phyloP scores from a whole-genome alignment of 495 filamentous ascomycete genomes.

The Trichoderma asperelloides region DNA sequence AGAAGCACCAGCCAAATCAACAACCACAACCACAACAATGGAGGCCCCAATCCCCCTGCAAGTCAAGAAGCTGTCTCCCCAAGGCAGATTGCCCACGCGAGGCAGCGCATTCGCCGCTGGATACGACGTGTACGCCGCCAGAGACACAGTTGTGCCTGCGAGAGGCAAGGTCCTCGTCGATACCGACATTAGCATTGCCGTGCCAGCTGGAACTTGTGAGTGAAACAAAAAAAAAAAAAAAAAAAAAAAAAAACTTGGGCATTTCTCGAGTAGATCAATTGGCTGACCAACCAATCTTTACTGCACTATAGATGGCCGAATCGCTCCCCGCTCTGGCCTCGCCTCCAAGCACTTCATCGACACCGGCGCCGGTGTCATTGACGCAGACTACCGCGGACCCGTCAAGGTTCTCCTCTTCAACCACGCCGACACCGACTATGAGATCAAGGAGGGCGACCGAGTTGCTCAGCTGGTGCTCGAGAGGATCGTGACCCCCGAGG shows the following conservation, averaged over 20 bases:
- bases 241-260: not conserved
- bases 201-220: conserved; percentile 80
- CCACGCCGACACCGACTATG: conserved; percentile 73
- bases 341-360: conserved; percentile 92
- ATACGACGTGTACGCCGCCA: conserved; percentile 78
- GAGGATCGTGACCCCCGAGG: conserved; percentile 85
- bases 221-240: conserved; percentile 11
- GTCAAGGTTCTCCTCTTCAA: conserved; percentile 95
- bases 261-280: not conserved
- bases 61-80: conserved; percentile 74
- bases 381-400: conserved; percentile 91
- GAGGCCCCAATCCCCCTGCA: conserved; percentile 50
- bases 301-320: conserved; percentile 62
- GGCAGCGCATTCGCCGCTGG: conserved; percentile 86
- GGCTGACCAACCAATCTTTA: conserved; percentile 6
- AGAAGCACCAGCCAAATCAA: conserved; percentile 25
- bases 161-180: conserved; percentile 80
- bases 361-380: conserved; percentile 90
- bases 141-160: conserved; percentile 63
- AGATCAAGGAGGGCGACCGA: conserved; percentile 75
- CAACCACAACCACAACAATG: conserved; percentile 21
- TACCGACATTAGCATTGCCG: conserved; percentile 81
- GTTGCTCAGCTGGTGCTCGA: conserved; percentile 91
- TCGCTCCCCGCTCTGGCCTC: conserved; percentile 87
- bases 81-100: conserved; percentile 70